Evolutionary conservation across 1,284 basidiomycete species (phyloP).

Genomic region (Phaffia rhodozyma): DNA sequence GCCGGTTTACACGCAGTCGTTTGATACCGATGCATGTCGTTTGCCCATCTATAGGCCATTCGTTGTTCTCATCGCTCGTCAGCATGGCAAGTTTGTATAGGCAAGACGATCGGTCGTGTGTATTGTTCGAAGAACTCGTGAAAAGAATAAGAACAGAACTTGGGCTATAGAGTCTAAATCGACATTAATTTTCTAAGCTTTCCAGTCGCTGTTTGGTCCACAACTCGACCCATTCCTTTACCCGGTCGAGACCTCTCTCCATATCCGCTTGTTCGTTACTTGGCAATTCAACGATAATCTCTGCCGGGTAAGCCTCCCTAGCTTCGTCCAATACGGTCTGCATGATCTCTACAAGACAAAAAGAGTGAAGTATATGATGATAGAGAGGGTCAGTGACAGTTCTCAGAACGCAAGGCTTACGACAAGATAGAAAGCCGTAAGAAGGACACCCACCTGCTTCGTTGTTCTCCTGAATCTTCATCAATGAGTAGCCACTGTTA

Average conservation of each 20-base stretch:
- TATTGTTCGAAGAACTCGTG: neutral
- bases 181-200: too few species aligned
- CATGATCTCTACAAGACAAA: slow-evolving; percentile 65
- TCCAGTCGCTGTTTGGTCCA: too few species aligned
- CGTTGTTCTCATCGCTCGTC: neutral
- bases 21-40: neutral
- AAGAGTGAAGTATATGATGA: neutral
- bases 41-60: too few species aligned
- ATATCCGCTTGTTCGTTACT: slow-evolving; percentile 59
- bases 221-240: slow-evolving; percentile 66
- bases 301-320: slow-evolving; percentile 63
- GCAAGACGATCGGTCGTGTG: neutral
- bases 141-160: too few species aligned
- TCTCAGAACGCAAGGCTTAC: neutral
- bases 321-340: slow-evolving; percentile 82
- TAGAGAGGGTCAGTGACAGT: neutral
- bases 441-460: slow-evolving; percentile 44
- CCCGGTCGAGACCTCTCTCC: slow-evolving; percentile 71
- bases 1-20: slow-evolving; percentile 15
- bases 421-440: neutral
- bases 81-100: neutral
- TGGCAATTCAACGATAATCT: slow-evolving; percentile 75
- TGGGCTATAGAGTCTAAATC: too few species aligned
- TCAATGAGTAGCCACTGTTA: slow-evolving; percentile 66
- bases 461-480: slow-evolving; percentile 97